These are phyloP conservation scores for Pichia sporocuriosa DNA, from an alignment of 805 yeast genomes.

Conservation along the genomic window DNA sequence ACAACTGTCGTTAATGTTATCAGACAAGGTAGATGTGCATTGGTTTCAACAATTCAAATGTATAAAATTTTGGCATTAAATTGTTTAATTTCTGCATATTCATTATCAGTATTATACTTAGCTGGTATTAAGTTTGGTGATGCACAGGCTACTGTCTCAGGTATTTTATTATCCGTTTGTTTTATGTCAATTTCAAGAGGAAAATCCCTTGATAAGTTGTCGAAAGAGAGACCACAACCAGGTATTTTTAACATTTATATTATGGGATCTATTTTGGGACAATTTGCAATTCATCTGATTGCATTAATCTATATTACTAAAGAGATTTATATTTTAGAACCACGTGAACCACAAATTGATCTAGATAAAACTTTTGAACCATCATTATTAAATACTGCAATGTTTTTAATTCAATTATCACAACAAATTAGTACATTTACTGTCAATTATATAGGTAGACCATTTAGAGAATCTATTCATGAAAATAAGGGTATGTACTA, in stretches of 20 bases:
- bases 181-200: slow-evolving; percentile 94
- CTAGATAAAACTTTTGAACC: slow-evolving; percentile 85
- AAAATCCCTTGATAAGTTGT: slow-evolving; percentile 78
- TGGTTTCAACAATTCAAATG: slow-evolving; percentile 97
- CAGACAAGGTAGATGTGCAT: slow-evolving; percentile 97
- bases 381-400: slow-evolving; percentile 90
- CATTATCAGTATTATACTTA: slow-evolving; percentile 84
- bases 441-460: slow-evolving; percentile 94
- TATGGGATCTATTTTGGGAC: slow-evolving; percentile 96
- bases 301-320: slow-evolving; percentile 76
- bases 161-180: slow-evolving; percentile 84
- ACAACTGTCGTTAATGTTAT: slow-evolving; percentile 87
- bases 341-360: slow-evolving; percentile 86
- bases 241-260: slow-evolving; percentile 93
- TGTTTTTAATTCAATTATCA: slow-evolving; percentile 86
- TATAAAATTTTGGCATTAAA: slow-evolving; percentile 95
- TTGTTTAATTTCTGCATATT: slow-evolving; percentile 94
- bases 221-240: slow-evolving; percentile 93
- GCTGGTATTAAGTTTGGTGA: slow-evolving; percentile 99
- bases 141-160: slow-evolving; percentile 96
- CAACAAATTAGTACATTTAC: slow-evolving; percentile 98
- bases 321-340: slow-evolving; percentile 83
- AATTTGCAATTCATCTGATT: slow-evolving; percentile 85
- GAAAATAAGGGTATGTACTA: slow-evolving; percentile 97
- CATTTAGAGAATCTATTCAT: slow-evolving; percentile 84